A percentile compares a stretch with the other conserved stretches of the same genome.
These are phyloP conservation scores for Cladosporium austrohemisphaericum DNA, from an alignment of 2,329 filamentous ascomycete genomes.

Conservation along the genomic window DNA sequence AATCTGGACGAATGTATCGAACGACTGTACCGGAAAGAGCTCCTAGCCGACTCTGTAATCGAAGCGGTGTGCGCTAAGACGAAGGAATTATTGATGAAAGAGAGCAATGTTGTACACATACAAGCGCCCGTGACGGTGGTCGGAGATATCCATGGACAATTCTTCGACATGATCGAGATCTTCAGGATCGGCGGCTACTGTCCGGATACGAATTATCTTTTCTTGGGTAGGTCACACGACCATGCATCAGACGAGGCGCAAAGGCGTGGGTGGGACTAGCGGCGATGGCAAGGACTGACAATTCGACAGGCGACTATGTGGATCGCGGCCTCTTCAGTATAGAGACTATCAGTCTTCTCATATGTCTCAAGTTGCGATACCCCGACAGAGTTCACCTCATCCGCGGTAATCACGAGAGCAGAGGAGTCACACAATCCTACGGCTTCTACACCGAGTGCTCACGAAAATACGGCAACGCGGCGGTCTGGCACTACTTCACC, in stretches of 20 bases:
- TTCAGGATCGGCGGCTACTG: constrained; percentile 97
- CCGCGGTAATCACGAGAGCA: constrained; percentile 94
- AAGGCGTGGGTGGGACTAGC: background rate
- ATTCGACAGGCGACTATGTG: constrained; percentile 78
- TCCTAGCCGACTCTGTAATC: constrained; percentile 94
- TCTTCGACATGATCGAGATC: constrained; percentile 98
- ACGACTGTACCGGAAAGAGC: constrained; percentile 92
- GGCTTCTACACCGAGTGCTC: constrained; percentile 98
- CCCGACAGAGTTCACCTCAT: constrained; percentile 93
- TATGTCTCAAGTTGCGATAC: constrained; percentile 96
- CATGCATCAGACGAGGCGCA: background rate
- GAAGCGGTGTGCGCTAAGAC: constrained; percentile 99
- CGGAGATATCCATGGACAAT: constrained; percentile 97
- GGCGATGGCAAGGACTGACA: constrained; percentile 9
- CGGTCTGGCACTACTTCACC: constrained; percentile 99
- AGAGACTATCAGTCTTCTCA: constrained; percentile 94
- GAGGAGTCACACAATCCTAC: constrained; percentile 96
- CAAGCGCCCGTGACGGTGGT: constrained; percentile 93
- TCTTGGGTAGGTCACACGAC: constrained; percentile 64
- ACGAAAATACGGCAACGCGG: constrained; percentile 96
- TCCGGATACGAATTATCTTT: constrained; percentile 97
- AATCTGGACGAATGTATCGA: constrained; percentile 98
- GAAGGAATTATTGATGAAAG: constrained; percentile 97
- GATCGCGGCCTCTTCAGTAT: constrained; percentile 98
- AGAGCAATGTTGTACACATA: constrained; percentile 99